phyloP scores from a whole-genome alignment of 192 early-diverging fungal genomes.

The Coemansia sp. region DNA sequence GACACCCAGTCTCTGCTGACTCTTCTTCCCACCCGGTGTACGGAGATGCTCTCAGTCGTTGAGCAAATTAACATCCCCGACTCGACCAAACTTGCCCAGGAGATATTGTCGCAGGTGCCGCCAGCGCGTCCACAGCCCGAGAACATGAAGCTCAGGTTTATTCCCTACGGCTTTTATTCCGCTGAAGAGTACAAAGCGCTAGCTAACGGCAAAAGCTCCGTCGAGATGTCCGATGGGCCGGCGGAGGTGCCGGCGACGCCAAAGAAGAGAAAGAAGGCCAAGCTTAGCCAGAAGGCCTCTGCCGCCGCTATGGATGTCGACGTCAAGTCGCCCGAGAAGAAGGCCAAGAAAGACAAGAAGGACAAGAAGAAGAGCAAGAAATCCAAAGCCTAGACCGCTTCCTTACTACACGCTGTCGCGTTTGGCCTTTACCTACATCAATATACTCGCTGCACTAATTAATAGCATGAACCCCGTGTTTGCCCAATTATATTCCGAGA shows the following conservation, averaged over 20 bases:
- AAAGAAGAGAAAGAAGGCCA: conserved; percentile 14
- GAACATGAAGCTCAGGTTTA: conserved; percentile 44
- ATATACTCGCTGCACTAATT: neutral
- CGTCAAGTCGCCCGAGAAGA: conserved; percentile 1
- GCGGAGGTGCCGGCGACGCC: neutral
- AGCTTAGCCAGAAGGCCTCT: neutral
- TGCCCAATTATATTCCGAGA: too few relatives aligned
- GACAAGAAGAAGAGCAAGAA: conserved; percentile 18
- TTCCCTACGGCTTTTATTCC: conserved; percentile 48
- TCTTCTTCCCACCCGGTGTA: conserved; percentile 22
- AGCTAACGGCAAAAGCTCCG: neutral
- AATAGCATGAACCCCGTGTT: too few relatives aligned
- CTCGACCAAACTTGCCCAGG: conserved; percentile 10
- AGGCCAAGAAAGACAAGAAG: conserved; percentile 19
- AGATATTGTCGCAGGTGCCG: conserved; percentile 13
- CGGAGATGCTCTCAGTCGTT: conserved; percentile 25
- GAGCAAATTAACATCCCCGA: conserved; percentile 38
- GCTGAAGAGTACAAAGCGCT: conserved; percentile 37
- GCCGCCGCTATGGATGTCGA: conserved; percentile 6
- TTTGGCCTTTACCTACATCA: neutral
- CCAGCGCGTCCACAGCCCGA: conserved; percentile 32
- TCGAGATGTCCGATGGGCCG: neutral
- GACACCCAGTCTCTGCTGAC: conserved; percentile 6
- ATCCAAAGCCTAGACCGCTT: neutral
- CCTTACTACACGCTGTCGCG: neutral